A percentile compares a stretch with the other conserved stretches of the same genome.
Evolutionary conservation across 495 filamentous ascomycete genomes (phyloP).

Genomic region (Pyrenopolyporus hunteri): DNA sequence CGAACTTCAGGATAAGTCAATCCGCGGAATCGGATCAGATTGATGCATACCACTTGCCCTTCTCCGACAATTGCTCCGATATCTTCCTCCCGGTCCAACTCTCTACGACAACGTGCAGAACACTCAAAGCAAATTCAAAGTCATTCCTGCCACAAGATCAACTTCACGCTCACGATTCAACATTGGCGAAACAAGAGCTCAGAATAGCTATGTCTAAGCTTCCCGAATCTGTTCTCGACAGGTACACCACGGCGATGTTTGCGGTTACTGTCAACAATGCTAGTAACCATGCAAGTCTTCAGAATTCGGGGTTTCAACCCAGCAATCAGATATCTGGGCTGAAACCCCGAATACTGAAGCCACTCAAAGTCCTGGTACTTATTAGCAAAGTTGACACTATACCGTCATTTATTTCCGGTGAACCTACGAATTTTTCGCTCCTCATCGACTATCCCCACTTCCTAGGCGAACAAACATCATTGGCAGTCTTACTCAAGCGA

Average conservation of each 20-base stretch:
- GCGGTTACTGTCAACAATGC: neutral
- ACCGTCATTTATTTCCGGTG: slow-evolving; percentile 9
- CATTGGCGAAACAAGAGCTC: slow-evolving; percentile 18
- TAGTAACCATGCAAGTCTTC: neutral
- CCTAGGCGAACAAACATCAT: neutral
- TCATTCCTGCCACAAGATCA: slow-evolving; percentile 17
- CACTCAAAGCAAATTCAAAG: slow-evolving; percentile 3
- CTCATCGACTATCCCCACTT: slow-evolving; percentile 13
- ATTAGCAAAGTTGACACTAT: slow-evolving; percentile 13
- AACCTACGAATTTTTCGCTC: slow-evolving; percentile 17
- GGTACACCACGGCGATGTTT: slow-evolving; percentile 10
- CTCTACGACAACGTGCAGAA: slow-evolving; percentile 10
- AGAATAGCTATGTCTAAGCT: slow-evolving; percentile 16
- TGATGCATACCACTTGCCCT: neutral
- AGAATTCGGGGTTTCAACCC: neutral
- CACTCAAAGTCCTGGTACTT: slow-evolving; percentile 15
- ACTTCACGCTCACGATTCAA: slow-evolving; percentile 10
- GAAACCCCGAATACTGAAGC: neutral
- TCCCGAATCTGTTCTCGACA: neutral
- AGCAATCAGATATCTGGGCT: too few species aligned
- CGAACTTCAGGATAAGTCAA: slow-evolving; percentile 7
- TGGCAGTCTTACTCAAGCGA: neutral
- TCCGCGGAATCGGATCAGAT: neutral
- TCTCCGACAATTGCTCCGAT: neutral
- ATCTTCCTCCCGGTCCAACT: slow-evolving; percentile 4